Evolutionary conservation across 805 yeast species (phyloP), one percentile per base, ranked within the genome.

Genomic region (Kodamaea kakaduensis): DNA sequence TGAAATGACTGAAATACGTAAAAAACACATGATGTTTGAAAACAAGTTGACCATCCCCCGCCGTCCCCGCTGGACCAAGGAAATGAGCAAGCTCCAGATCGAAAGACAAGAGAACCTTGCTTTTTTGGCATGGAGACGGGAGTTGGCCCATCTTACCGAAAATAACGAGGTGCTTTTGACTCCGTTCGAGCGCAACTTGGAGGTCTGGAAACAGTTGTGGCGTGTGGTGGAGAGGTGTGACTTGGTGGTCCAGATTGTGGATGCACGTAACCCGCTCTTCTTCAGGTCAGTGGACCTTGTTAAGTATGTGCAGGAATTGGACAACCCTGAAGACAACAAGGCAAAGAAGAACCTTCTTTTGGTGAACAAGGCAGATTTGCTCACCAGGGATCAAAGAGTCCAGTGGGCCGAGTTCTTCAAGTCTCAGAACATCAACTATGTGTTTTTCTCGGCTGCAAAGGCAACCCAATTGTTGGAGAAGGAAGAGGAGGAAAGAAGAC

Each of bases 171-270:
- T 93, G 50, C 67, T 89, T 40, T 71, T 93, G 56, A 93, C 98
- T 0, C 98, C 98, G 4, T 93, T 90, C 55, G 98, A 93, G 67
- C 78, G 98, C 67, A 93, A 93, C 58, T 69, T 93, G 45, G 96
- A 90, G 69, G 97, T 93, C 40, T 93, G 98, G 98, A 80, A 93
- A 56, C 98, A 93, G 63, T 68, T 93, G 46, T 93, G 98, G 98
- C 77, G 98, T 64, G 98, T 93, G 28, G 84, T 88, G 16, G 98
- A 93, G 60, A 77, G 97, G 54, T 85, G 93, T 16, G 96, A 90
- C 59, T 70, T 93, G 50, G 78, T 93, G 25, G 97, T 93, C 5
- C 98, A 93, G 58, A 93, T 93, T 66, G 97, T 93, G 18, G 98
- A 93, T 65, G 97, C 97, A 9, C 75, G 98, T 62, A 88, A 86